A percentile compares a stretch with the other conserved stretches of the same genome.
These are phyloP conservation scores for Diaporthe velutina DNA, from an alignment of 2,329 filamentous ascomycete genomes.

Conservation along the genomic window DNA sequence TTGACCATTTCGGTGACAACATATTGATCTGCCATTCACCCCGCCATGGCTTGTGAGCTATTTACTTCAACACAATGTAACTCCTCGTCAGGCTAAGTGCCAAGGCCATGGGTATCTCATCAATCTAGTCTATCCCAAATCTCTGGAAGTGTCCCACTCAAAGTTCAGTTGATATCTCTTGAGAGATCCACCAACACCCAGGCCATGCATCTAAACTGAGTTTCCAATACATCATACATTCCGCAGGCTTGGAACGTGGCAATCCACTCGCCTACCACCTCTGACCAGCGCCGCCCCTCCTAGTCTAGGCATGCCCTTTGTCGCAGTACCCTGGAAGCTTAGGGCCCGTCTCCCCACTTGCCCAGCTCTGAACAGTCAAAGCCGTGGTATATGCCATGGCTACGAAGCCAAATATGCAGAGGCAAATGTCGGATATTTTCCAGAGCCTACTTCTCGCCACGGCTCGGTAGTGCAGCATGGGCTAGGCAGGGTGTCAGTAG, in stretches of 20 bases:
- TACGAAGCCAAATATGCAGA: constrained; percentile 85
- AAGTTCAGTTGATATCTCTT: not conserved
- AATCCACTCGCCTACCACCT: not conserved
- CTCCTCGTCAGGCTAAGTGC: not conserved
- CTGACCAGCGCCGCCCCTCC: not conserved
- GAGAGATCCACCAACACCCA: constrained; percentile 26
- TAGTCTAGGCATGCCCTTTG: constrained; percentile 46
- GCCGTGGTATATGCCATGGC: constrained; percentile 94
- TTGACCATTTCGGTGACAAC: not conserved
- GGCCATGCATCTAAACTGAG: constrained; percentile 34
- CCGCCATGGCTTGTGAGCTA: not conserved
- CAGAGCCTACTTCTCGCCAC: constrained; percentile 79
- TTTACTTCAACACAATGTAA: not conserved
- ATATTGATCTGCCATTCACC: not conserved
- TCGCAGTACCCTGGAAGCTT: constrained; percentile 68
- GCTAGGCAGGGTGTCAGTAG: constrained; percentile 66
- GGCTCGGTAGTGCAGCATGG: constrained; percentile 87
- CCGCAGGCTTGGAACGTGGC: constrained; percentile 24
- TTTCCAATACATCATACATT: constrained; percentile 24
- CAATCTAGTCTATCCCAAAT: constrained; percentile 37
- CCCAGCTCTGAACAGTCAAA: constrained; percentile 90
- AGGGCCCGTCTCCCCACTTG: constrained; percentile 63
- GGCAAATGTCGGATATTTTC: constrained; percentile 77
- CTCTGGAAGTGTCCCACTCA: not conserved
- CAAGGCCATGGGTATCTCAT: constrained; percentile 15